phyloP scores from a whole-genome alignment of 148 eudicot species.

The Chenopodium berlandieri region DNA sequence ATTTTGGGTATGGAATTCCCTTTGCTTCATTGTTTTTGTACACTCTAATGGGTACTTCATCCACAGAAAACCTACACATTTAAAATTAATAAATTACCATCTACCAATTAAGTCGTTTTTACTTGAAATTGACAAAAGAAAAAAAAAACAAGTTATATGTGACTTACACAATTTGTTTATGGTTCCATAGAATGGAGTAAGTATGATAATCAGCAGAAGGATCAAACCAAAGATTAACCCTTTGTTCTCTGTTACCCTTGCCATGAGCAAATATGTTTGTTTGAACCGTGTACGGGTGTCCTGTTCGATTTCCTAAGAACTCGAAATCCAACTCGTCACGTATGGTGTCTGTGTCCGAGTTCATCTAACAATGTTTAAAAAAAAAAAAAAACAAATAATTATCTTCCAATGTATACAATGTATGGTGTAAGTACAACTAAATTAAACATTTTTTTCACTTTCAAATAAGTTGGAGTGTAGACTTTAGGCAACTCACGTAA shows the following conservation, averaged over 20 bases:
- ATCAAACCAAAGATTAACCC: background rate
- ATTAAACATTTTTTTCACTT: background rate
- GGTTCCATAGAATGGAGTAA: background rate
- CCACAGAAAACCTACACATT: background rate
- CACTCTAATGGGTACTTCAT: background rate
- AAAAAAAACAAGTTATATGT: background rate
- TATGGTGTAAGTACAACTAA: too few relatives aligned
- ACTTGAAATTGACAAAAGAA: too few relatives aligned
- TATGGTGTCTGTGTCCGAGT: background rate
- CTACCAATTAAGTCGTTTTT: background rate
- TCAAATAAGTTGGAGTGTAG: background rate
- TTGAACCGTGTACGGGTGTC: background rate
- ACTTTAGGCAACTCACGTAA: background rate
- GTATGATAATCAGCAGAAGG: background rate
- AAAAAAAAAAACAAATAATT: too few relatives aligned
- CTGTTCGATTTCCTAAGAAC: background rate
- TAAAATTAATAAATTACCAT: background rate
- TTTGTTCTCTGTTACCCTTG: background rate
- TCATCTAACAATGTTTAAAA: background rate
- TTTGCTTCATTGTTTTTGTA: background rate
- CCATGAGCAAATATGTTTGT: background rate
- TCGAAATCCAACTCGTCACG: background rate
- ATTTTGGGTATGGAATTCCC: background rate
- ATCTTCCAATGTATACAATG: too few relatives aligned
- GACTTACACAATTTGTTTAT: background rate